A percentile compares a stretch with the other conserved stretches of the same genome.
phyloP scores from a whole-genome alignment of 768 basidiomycete genomes.

The Pleurotus ostreatus region DNA sequence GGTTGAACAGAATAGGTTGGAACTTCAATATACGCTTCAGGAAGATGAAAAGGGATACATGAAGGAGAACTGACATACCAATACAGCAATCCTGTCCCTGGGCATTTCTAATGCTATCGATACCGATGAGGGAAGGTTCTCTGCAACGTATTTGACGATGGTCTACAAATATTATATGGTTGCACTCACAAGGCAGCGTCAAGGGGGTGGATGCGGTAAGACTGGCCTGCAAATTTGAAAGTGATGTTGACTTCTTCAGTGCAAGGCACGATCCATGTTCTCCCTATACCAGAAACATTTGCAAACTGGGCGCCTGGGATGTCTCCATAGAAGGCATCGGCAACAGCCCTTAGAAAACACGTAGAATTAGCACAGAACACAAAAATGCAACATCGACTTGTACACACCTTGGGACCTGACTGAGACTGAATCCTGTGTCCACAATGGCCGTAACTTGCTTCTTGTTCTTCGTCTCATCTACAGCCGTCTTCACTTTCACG shows the following conservation, averaged over 20 bases:
- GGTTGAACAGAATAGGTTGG: slow-evolving; percentile 57
- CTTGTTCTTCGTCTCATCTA: slow-evolving; percentile 9
- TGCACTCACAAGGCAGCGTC: slow-evolving; percentile 13
- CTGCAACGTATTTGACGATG: not conserved
- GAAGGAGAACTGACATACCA: slow-evolving; percentile 7
- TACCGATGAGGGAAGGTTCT: slow-evolving; percentile 4
- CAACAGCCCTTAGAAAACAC: slow-evolving; percentile 10
- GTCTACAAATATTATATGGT: not conserved
- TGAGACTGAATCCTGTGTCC: slow-evolving; percentile 17
- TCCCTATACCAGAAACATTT: slow-evolving; percentile 1
- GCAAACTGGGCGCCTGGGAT: slow-evolving; percentile 16
- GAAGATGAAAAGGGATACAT: not conserved
- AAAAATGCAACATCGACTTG: not conserved
- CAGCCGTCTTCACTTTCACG: slow-evolving; percentile 11
- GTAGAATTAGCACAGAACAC: not conserved
- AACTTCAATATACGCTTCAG: slow-evolving; percentile 37
- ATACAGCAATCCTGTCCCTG: slow-evolving; percentile 9
- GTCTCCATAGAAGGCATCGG: slow-evolving; percentile 20
- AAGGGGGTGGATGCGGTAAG: slow-evolving; percentile 18
- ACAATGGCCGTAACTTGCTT: slow-evolving; percentile 14
- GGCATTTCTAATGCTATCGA: not conserved
- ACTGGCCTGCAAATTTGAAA: slow-evolving; percentile 17
- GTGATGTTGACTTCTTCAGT: slow-evolving; percentile 17
- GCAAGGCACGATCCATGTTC: slow-evolving; percentile 17
- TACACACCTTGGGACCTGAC: slow-evolving; percentile 8